Base-by-base conservation (phyloP, 179 eudicot species). In the Actinidia arguta region DNA sequence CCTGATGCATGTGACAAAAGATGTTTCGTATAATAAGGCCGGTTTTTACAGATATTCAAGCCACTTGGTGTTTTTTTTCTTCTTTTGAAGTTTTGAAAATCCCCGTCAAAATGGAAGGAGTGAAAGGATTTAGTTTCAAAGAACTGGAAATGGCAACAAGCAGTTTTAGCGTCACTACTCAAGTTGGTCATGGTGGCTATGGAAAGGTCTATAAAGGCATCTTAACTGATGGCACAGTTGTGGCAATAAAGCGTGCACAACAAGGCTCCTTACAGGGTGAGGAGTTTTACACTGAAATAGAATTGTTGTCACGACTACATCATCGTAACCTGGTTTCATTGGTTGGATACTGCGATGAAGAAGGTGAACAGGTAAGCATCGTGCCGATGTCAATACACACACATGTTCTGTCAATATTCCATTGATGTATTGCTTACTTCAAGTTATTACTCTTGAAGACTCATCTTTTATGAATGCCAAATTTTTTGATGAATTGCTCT, bases 101-200 rank as follows among this genome's bases (percentile, higher is more conserved):
- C n/a, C 84, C 91, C 25, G 78, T 91, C 48, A 91, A 84, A 77
- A 89, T 92, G 76, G 95, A 93, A 24, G 97, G 97, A 10, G 87
- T 92, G 52, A 92, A 80, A 82, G 88, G 83, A 78, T 90, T 90
- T 55, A 84, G 81, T 18, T 93, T 81, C 61, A 81, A 64, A 61
- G 98, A 93, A 82, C 77, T 93, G 91, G 84, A 89, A 81, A 70
- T 61, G 44, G 96, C 98, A 22, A 92, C 97, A 52, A 58, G 85
- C 73, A 84, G 89, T 82, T 94, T 94, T 75, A 77, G 83, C 14
- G 82, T 71, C 83, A 86, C 90, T 0, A 82, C 82, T 78, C 86
- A 87, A 84, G 91, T 94, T 73, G 98, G 98, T 31, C 90, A 90
- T 87, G 98, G 98, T 76, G 98, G 98, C 16, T 94, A 94, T 84